Evolutionary conservation across 805 yeast species (phyloP).

Genomic region (Wickerhamiella nectarea): DNA sequence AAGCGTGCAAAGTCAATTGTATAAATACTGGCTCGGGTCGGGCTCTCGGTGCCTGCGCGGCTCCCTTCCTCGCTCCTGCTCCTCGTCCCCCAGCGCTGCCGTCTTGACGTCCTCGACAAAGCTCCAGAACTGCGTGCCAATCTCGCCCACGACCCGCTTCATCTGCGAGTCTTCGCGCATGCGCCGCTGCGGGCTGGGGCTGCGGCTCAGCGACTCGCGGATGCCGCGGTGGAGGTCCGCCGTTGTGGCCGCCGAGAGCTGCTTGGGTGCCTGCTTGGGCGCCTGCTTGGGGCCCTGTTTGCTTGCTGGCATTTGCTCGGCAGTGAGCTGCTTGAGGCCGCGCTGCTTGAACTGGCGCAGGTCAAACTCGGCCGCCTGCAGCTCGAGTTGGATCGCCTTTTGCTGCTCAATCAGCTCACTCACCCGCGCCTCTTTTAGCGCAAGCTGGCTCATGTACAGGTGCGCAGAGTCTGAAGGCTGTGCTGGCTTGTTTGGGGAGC

Average conservation of each 20-base stretch:
- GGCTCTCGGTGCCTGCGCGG: no score
- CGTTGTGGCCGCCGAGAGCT: constrained; percentile 5
- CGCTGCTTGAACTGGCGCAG: constrained; percentile 19
- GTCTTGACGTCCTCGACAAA: constrained; percentile 26
- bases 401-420: constrained; percentile 25
- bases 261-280: not conserved
- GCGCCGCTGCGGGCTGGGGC: constrained; percentile 10
- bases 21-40: constrained; percentile 6
- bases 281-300: no score
- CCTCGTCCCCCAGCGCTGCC: constrained; percentile 25
- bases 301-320: no score
- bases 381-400: constrained; percentile 21
- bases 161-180: constrained; percentile 7
- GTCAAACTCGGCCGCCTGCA: constrained; percentile 28
- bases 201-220: constrained; percentile 3
- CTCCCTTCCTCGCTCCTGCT: not conserved
- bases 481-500: no score
- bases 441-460: constrained; percentile 25
- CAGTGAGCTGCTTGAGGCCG: constrained; percentile 14
- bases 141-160: constrained; percentile 24
- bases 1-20: no score
- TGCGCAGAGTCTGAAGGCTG: no score
- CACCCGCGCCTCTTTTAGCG: constrained; percentile 29
- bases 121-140: constrained; percentile 27
- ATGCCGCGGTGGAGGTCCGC: constrained; percentile 9